A percentile compares a stretch with the other conserved stretches of the same genome.
These are phyloP conservation scores for Senna tora DNA, from an alignment of 306 rosid species.

Conservation along the genomic window DNA sequence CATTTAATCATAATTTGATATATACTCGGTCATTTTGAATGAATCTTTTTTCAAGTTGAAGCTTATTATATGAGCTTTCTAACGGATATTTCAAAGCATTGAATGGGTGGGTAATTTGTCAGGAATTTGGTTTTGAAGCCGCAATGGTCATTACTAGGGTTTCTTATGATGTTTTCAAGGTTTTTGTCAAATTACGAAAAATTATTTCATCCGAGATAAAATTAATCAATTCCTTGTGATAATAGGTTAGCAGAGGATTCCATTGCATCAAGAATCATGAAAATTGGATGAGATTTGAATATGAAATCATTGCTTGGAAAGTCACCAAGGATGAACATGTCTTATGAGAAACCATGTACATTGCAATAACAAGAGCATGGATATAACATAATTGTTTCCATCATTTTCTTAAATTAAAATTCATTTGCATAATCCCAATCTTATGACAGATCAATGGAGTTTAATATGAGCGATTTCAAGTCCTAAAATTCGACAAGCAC, in stretches of 20 bases:
- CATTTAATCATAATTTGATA: constrained; percentile 39
- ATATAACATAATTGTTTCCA: constrained; percentile 4
- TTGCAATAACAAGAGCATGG: constrained; percentile 25
- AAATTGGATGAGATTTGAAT: constrained; percentile 46
- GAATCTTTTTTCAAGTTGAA: constrained; percentile 39
- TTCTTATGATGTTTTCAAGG: constrained; percentile 60
- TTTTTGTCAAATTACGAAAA: constrained; percentile 41
- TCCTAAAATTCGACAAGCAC: not conserved
- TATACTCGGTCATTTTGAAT: constrained; percentile 2
- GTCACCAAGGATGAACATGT: constrained; percentile 64
- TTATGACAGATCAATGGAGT: not conserved
- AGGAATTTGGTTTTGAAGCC: constrained; percentile 54
- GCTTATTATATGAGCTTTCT: constrained; percentile 64
- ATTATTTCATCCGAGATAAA: constrained; percentile 33
- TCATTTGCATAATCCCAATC: not conserved
- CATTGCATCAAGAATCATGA: constrained; percentile 43
- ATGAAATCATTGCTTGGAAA: constrained; percentile 34
- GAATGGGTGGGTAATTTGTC: constrained; percentile 13
- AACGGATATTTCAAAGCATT: constrained; percentile 9
- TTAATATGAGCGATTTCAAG: not conserved
- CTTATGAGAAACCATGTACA: not conserved
- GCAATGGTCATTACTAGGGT: constrained; percentile 68
- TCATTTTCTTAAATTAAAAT: not conserved
- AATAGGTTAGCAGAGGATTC: constrained; percentile 49
- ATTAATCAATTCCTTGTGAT: constrained; percentile 5